Evolutionary conservation across 805 yeast species (phyloP).

Genomic region (Metschnikowia colocasiae): DNA sequence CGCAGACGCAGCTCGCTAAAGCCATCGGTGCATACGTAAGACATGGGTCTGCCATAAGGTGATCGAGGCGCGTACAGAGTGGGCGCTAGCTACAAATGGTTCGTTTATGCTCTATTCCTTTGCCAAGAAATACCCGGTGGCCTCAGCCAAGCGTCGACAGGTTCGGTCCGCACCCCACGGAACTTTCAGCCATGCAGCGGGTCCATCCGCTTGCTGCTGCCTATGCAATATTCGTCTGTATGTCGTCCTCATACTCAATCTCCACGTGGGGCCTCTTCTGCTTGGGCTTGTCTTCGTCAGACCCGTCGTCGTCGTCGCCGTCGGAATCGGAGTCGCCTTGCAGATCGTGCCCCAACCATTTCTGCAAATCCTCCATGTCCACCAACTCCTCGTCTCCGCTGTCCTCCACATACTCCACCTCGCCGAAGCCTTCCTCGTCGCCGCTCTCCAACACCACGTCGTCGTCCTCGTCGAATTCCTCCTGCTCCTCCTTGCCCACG

Average conservation of each 20-base stretch:
- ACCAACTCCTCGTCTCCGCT: constrained; percentile 87
- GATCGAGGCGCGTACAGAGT: too few relatives aligned
- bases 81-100: neutral
- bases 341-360: constrained; percentile 58
- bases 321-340: constrained; percentile 30
- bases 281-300: constrained; percentile 29
- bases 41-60: too few relatives aligned
- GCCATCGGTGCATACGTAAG: too few relatives aligned
- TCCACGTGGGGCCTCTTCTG: constrained; percentile 66
- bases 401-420: constrained; percentile 86
- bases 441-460: constrained; percentile 51
- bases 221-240: constrained; percentile 34
- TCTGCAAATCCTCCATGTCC: constrained; percentile 89
- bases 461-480: constrained; percentile 49
- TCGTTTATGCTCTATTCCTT: neutral
- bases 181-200: neutral
- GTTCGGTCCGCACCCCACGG: neutral
- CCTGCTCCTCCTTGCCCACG: constrained; percentile 53
- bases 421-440: constrained; percentile 50
- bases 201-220: neutral
- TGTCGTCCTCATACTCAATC: constrained; percentile 80
- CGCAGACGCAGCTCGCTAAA: too few relatives aligned
- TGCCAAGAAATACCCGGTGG: neutral
- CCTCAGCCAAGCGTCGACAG: neutral
- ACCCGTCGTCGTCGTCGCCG: constrained; percentile 38